Evolutionary conservation across 352 stramenopile species (phyloP).

Genomic region (Lagenidium sp.): DNA sequence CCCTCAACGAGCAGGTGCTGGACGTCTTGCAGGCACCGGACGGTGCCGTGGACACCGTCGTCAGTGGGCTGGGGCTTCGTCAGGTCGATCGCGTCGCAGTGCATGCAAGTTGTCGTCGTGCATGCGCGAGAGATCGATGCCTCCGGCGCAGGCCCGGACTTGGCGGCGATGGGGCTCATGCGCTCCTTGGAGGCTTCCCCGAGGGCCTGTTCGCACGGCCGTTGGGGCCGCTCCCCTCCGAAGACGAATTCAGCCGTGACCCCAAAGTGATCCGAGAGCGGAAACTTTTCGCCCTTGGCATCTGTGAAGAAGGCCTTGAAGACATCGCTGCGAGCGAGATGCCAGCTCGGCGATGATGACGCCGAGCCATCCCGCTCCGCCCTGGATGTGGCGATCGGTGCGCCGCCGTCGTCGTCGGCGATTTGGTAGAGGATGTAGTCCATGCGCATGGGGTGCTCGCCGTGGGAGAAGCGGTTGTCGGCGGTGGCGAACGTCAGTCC

Average conservation of each 20-base stretch:
- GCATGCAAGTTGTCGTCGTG: constrained; percentile 25
- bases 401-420: constrained; percentile 3
- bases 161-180: background rate
- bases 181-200: constrained; percentile 8
- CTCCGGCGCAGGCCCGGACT: no score
- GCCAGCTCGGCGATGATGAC: constrained; percentile 27
- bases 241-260: constrained; percentile 65
- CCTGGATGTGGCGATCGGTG: no score
- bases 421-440: constrained; percentile 79
- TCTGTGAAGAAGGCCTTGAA: constrained; percentile 77
- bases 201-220: constrained; percentile 24
- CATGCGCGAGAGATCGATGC: constrained; percentile 13
- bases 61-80: background rate
- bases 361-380: no score
- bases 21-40: constrained; percentile 36
- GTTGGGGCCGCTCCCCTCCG: constrained; percentile 14
- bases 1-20: constrained; percentile 28
- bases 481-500: constrained; percentile 65
- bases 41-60: constrained; percentile 1
- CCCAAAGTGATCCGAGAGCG: constrained; percentile 73
- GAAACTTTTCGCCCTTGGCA: constrained; percentile 39
- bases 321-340: constrained; percentile 47
- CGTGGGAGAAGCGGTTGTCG: constrained; percentile 77
- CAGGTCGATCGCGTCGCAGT: constrained; percentile 27
- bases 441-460: constrained; percentile 79